Evolutionary conservation across 2,329 filamentous ascomycete genomes (phyloP).

Genomic region (Colletotrichum incanum): DNA sequence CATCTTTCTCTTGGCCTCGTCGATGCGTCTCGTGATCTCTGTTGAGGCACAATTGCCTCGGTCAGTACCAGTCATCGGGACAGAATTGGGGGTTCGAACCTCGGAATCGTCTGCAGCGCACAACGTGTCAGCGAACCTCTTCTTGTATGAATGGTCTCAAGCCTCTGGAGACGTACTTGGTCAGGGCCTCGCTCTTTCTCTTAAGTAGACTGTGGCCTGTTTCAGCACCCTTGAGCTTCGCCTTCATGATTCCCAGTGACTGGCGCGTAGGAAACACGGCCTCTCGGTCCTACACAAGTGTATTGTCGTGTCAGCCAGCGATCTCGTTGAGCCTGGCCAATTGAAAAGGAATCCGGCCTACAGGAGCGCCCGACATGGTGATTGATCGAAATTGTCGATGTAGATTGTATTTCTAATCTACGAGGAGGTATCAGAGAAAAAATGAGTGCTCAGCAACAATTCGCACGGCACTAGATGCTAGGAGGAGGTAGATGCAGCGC

Average conservation of each 20-base stretch:
- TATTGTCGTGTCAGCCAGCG: slow-evolving; percentile 11
- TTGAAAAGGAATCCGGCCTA: slow-evolving; percentile 47
- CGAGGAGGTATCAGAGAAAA: too few species aligned
- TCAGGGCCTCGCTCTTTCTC: slow-evolving; percentile 97
- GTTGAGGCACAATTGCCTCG: slow-evolving; percentile 36
- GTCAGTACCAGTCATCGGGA: slow-evolving; percentile 1
- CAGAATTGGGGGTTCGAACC: slow-evolving; percentile 64
- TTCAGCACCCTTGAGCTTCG: slow-evolving; percentile 94
- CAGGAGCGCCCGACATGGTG: slow-evolving; percentile 58
- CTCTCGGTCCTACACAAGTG: slow-evolving; percentile 81
- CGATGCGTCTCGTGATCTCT: slow-evolving; percentile 97
- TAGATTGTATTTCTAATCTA: not conserved
- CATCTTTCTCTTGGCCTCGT: slow-evolving; percentile 99
- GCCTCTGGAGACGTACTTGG: slow-evolving; percentile 77
- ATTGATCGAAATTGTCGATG: not conserved
- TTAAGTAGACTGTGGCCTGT: slow-evolving; percentile 95
- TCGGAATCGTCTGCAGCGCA: slow-evolving; percentile 82
- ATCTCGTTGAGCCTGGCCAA: not conserved
- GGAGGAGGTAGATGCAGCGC: not conserved
- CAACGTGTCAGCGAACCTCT: slow-evolving; percentile 11
- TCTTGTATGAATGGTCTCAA: not conserved
- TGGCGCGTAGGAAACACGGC: slow-evolving; percentile 98
- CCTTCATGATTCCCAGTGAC: slow-evolving; percentile 96
- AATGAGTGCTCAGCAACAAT: not conserved
- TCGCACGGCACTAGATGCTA: not conserved